A percentile compares a stretch with the other conserved stretches of the same genome.
Evolutionary conservation across 768 basidiomycete species (phyloP).

Genomic region (Lactarius hatsudake): DNA sequence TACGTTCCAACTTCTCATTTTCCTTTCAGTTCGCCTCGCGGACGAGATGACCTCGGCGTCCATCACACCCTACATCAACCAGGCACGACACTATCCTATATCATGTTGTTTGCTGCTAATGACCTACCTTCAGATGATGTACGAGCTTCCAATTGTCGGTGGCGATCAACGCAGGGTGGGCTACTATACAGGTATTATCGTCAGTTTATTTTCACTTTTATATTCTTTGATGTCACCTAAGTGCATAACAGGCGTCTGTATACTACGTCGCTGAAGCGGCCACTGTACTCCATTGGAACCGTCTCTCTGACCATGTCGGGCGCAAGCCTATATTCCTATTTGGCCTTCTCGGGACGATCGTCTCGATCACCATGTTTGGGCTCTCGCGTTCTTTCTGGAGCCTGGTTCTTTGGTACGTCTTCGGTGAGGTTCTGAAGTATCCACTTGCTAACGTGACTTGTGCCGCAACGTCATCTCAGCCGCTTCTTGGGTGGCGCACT

Average conservation of each 20-base stretch:
- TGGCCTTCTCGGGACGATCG: conserved; percentile 35
- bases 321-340: conserved; percentile 44
- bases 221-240: not conserved
- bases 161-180: conserved; percentile 46
- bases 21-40: not conserved
- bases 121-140: conserved; percentile 36
- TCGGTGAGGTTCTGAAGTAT: not conserved
- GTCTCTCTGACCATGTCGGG: conserved; percentile 45
- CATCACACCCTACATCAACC: conserved; percentile 51
- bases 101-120: not conserved
- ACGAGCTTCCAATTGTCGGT: conserved; percentile 41
- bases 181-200: conserved; percentile 49
- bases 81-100: conserved; percentile 31
- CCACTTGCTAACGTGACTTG: not conserved
- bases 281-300: conserved; percentile 46
- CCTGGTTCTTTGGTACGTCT: conserved; percentile 29
- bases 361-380: conserved; percentile 37
- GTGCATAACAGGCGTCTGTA: conserved; percentile 39
- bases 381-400: conserved; percentile 36
- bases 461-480: not conserved
- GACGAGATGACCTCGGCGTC: not conserved
- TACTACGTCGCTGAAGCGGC: conserved; percentile 46
- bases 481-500: not conserved
- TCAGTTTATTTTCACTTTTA: conserved; percentile 32
- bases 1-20: not conserved